Percentiles rank a stretch among this genome's conserved stretches.
phyloP scores from a whole-genome alignment of 2,329 filamentous ascomycete species.

The Fusarium longipes region DNA sequence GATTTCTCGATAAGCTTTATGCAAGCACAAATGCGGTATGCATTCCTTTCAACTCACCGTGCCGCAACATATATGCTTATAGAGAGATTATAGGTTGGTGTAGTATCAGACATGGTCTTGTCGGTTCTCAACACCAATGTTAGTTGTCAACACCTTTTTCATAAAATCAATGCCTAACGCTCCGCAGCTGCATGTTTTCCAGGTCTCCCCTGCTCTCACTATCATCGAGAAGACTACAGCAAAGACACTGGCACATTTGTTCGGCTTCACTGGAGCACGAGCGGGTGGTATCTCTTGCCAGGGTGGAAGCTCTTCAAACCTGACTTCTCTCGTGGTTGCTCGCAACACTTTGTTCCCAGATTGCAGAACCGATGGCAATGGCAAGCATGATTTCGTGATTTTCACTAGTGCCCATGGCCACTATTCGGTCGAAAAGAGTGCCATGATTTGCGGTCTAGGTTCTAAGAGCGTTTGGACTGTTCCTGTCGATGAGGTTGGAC shows the following conservation, averaged over 20 bases:
- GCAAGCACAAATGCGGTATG: constrained; percentile 84
- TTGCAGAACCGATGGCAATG: constrained; percentile 80
- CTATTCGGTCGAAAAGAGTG: constrained; percentile 94
- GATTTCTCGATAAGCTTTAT: constrained; percentile 96
- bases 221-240: constrained; percentile 88
- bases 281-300: constrained; percentile 81
- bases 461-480: constrained; percentile 78
- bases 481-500: constrained; percentile 76
- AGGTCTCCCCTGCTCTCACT: constrained; percentile 89
- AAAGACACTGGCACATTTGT: constrained; percentile 76
- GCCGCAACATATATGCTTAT: constrained; percentile 7
- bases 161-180: constrained; percentile 12
- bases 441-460: constrained; percentile 89
- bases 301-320: constrained; percentile 86
- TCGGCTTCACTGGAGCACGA: constrained; percentile 78
- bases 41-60: constrained; percentile 6
- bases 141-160: constrained; percentile 47
- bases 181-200: constrained; percentile 76
- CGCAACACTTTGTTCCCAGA: constrained; percentile 86
- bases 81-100: constrained; percentile 69
- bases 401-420: constrained; percentile 93
- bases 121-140: constrained; percentile 91
- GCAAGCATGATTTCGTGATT: constrained; percentile 73
- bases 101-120: constrained; percentile 86
- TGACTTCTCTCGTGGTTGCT: constrained; percentile 86